A percentile compares a stretch with the other conserved stretches of the same genome.
Conservation (phyloP, 441 rosid species). For the Capsella rubella region DNA sequence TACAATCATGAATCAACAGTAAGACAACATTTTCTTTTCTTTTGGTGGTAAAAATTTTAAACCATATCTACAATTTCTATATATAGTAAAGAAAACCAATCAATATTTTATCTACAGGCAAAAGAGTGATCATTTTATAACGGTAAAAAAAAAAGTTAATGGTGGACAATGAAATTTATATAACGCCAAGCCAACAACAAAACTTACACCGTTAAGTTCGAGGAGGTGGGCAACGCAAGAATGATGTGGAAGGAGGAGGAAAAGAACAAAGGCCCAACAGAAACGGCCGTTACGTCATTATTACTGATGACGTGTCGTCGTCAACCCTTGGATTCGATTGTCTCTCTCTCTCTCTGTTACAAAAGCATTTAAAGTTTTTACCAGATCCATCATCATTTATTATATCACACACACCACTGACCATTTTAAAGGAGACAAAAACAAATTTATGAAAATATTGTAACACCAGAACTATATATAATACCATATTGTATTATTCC, state of each 20-base stretch:
- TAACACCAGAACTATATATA: neutral
- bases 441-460: neutral
- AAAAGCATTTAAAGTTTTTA: slow-evolving; percentile 35
- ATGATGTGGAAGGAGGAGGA: slow-evolving; percentile 8
- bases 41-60: neutral
- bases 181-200: slow-evolving; percentile 42
- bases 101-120: neutral
- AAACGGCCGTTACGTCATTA: slow-evolving; percentile 47
- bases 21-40: neutral
- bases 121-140: neutral
- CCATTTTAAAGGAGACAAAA: slow-evolving; percentile 22
- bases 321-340: slow-evolving; percentile 44
- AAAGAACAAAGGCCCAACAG: slow-evolving; percentile 39
- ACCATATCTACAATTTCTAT: neutral
- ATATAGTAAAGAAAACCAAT: neutral
- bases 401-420: slow-evolving; percentile 23
- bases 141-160: neutral
- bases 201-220: slow-evolving; percentile 40
- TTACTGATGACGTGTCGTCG: slow-evolving; percentile 34
- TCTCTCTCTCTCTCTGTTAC: neutral
- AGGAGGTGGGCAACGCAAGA: slow-evolving; percentile 39
- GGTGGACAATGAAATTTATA: neutral
- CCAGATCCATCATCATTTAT: slow-evolving; percentile 39
- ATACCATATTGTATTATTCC: too few species aligned
- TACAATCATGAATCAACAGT: neutral